Percentiles rank a stretch among this genome's conserved stretches.
These are phyloP conservation scores for Datisca glomerata DNA, from an alignment of 306 rosid genomes.

Conservation along the genomic window DNA sequence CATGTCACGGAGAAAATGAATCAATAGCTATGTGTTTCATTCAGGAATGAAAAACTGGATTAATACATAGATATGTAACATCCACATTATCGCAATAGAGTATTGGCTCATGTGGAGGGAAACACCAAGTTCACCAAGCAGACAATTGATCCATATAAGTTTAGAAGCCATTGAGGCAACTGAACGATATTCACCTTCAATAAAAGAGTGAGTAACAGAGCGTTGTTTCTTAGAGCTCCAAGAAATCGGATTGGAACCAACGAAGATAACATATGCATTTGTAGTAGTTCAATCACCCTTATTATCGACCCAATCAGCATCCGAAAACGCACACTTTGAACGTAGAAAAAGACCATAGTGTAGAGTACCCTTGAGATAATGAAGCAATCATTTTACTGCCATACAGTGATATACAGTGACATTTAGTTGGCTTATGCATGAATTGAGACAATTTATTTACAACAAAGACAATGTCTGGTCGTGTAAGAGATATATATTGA, in stretches of 20 bases:
- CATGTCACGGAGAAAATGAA: not conserved
- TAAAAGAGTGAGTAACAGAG: not conserved
- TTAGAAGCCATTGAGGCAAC: not conserved
- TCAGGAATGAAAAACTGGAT: not conserved
- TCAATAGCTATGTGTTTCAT: not conserved
- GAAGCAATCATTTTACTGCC: not conserved
- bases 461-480: not conserved
- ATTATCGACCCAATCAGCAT: not conserved
- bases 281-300: not conserved
- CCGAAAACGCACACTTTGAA: not conserved
- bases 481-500: not conserved
- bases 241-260: not conserved
- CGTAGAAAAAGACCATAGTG: no score
- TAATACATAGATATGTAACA: not conserved
- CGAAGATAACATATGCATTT: not conserved
- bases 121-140: not conserved
- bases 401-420: not conserved
- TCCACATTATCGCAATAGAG: not conserved
- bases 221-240: conserved; percentile 4
- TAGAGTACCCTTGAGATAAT: no score
- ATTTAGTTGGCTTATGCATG: not conserved
- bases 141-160: not conserved
- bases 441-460: not conserved
- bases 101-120: not conserved
- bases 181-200: not conserved